Evolutionary conservation across 192 early-diverging fungal species (phyloP), one percentile per base, ranked within the genome.

Genomic region (Entomortierella beljakovae): DNA sequence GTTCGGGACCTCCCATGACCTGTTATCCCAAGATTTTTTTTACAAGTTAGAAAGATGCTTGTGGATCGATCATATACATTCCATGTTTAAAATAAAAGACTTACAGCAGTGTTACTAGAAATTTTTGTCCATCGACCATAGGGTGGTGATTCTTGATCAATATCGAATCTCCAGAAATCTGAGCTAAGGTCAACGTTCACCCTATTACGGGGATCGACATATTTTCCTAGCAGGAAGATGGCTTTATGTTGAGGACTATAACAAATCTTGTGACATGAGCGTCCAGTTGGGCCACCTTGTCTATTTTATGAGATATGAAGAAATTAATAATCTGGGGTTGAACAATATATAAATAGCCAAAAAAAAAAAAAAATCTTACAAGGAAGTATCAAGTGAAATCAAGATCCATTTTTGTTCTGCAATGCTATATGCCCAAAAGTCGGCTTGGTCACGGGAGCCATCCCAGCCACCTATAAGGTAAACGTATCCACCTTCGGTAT

Each of bases 381-480:
- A 73, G 70, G 83, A 70, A 6, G 96, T 97, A 70, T 97, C 92
- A 33, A 75, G 46, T 74, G 91, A 92, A 26, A 98, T 85, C 50
- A 93, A 88, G 18, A 68, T 86, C 97, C 97, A 98, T 53, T 74
- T 80, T 15, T 84, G 70, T 0, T 80, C 73, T 18, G 83, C 74
- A 23, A 92, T 86, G 57, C 88, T 83, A 58, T 87, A 94, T 46
- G 79, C 82, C 98, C 98, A 99, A 68, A 99, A 92, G 80, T 99
- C 98, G 9, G 90, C 84, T 53, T 98, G 80, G 64, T 97, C 95
- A 31, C 87, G 84, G 15, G 86, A 80, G 7, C 98, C 98, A 85
- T 96, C 91, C 96, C 96, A 99, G 7, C 98, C 98, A 22, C 97
- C 98, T 79, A 95, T 92, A 34, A 99, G 77, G 70, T 97, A 99